phyloP scores from a whole-genome alignment of 148 eudicot species.

The Fallopia convolvulus region DNA sequence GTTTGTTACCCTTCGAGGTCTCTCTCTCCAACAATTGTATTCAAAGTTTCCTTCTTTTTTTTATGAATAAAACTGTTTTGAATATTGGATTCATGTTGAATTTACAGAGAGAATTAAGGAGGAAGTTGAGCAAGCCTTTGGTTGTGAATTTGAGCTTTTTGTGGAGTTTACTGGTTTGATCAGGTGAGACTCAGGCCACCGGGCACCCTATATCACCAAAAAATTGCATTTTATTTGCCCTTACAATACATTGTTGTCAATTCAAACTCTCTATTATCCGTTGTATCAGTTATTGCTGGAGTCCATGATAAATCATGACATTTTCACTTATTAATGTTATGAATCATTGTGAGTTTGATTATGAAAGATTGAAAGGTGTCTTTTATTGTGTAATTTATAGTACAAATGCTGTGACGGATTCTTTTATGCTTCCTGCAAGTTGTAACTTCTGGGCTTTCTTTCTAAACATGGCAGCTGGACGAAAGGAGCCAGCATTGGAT shows the following conservation, averaged over 20 bases:
- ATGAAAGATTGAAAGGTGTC: not conserved
- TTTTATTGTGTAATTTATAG: not conserved
- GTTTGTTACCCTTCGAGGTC: constrained; percentile 71
- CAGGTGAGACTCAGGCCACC: constrained; percentile 33
- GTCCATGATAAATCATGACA: not conserved
- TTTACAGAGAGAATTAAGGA: constrained; percentile 49
- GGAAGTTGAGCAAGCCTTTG: constrained; percentile 73
- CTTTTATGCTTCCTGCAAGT: not conserved
- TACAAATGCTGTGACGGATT: not conserved
- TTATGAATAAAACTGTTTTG: not conserved
- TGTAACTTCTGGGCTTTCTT: not conserved
- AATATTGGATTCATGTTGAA: not conserved
- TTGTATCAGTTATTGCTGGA: not conserved
- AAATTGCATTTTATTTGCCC: not conserved
- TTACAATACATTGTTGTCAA: not conserved
- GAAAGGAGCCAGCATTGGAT: constrained; percentile 94
- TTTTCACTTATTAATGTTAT: not conserved
- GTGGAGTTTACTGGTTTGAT: constrained; percentile 95
- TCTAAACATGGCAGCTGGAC: constrained; percentile 52
- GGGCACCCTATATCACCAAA: not conserved
- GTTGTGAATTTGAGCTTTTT: constrained; percentile 70
- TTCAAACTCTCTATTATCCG: not conserved
- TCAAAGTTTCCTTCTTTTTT: not conserved
- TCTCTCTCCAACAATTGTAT: not conserved
- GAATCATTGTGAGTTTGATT: not conserved